Conservation (phyloP, 140 eudicot species). For the Oenanthe javanica region DNA sequence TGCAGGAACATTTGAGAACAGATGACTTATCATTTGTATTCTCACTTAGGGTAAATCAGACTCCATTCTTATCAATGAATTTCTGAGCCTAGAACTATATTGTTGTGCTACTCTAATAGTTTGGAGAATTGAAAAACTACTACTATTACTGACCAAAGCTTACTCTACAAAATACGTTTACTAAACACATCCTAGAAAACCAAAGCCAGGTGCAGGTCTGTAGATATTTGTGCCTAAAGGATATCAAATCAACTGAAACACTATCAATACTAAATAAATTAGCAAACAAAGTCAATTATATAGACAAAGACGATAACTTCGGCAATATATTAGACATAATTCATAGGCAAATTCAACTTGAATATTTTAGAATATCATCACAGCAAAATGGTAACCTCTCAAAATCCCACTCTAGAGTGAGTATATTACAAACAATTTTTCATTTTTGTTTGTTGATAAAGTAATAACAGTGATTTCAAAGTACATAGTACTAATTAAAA, state of each 20-base stretch:
- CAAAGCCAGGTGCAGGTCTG: too few relatives aligned
- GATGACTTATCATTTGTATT: constrained; percentile 83
- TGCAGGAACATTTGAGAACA: constrained; percentile 82
- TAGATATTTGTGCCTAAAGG: too few relatives aligned
- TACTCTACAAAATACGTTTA: not conserved
- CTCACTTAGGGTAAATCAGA: constrained; percentile 71
- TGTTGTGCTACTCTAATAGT: not conserved
- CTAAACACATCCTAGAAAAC: too few relatives aligned
- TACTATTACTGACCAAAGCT: not conserved
- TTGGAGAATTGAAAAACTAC: not conserved
- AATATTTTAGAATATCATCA: not conserved
- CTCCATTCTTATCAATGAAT: not conserved
- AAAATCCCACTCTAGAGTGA: not conserved
- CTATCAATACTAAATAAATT: too few relatives aligned
- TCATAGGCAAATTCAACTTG: too few relatives aligned
- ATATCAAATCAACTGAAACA: too few relatives aligned
- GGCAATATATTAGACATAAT: too few relatives aligned
- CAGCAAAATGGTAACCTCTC: not conserved
- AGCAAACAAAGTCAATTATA: too few relatives aligned
- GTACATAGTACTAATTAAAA: not conserved
- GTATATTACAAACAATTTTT: too few relatives aligned
- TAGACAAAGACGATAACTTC: too few relatives aligned
- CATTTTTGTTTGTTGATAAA: not conserved
- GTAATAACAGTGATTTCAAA: not conserved
- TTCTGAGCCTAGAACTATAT: not conserved